phyloP scores from a whole-genome alignment of 1,284 basidiomycete species.

The Farysia itapuensis region DNA sequence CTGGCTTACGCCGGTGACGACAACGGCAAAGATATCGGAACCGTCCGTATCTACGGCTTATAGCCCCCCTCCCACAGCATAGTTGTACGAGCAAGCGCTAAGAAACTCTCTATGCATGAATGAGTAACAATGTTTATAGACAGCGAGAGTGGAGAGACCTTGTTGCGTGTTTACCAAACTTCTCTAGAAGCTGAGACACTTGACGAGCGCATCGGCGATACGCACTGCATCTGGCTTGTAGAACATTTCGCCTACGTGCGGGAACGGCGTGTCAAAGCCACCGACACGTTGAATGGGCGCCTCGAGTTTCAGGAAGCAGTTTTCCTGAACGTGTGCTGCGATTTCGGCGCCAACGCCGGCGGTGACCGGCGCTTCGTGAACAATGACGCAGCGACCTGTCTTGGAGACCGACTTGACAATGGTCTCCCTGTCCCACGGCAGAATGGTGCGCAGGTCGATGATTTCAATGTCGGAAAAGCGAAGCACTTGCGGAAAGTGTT shows the following conservation, averaged over 20 bases:
- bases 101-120: too few relatives aligned
- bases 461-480: slow-evolving; percentile 78
- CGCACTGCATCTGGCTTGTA: slow-evolving; percentile 47
- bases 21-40: slow-evolving; percentile 5
- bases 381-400: slow-evolving; percentile 50
- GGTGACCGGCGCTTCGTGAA: slow-evolving; percentile 53
- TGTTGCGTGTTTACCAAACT: too few relatives aligned
- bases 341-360: slow-evolving; percentile 50
- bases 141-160: too few relatives aligned
- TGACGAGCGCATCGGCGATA: slow-evolving; percentile 40
- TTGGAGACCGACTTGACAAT: slow-evolving; percentile 36
- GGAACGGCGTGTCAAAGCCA: slow-evolving; percentile 50
- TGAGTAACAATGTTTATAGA: too few relatives aligned
- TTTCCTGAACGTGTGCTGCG: slow-evolving; percentile 42
- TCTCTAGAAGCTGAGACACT: slow-evolving; percentile 27
- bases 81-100: too few relatives aligned
- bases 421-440: slow-evolving; percentile 82
- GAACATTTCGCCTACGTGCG: slow-evolving; percentile 44
- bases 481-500: slow-evolving; percentile 71
- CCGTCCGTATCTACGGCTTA: slow-evolving; percentile 14
- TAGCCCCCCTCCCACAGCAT: too few relatives aligned
- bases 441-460: slow-evolving; percentile 84
- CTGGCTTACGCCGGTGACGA: slow-evolving; percentile 51
- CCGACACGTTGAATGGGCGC: slow-evolving; percentile 37
- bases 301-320: slow-evolving; percentile 48